Evolutionary conservation across 169 alveolate genomes (phyloP).

Genomic region (Eimeria acervulina): DNA sequence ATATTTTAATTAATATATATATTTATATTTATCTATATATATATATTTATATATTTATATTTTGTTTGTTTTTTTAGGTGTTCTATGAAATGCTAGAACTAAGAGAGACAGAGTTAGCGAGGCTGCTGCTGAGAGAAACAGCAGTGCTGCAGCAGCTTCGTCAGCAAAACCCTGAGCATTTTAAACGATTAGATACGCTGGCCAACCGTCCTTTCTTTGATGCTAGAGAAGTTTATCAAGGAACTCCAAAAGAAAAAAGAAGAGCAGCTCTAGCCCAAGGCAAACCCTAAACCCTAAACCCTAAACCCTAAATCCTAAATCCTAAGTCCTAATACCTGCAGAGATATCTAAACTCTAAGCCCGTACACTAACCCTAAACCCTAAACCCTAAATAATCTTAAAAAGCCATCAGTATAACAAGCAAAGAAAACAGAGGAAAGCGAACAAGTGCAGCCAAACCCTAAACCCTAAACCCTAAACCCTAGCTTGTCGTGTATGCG

Average conservation of each 20-base stretch:
- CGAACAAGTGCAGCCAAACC: no score
- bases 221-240: constrained; percentile 82
- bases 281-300: constrained; percentile 19
- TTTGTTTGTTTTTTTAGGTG: constrained; percentile 80
- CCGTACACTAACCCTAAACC: no score
- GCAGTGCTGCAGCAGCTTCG: constrained; percentile 68
- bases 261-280: constrained; percentile 84
- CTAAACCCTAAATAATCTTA: no score
- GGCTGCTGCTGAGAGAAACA: constrained; percentile 82
- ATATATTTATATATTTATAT: no score
- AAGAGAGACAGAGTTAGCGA: constrained; percentile 84
- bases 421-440: no score
- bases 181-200: constrained; percentile 63
- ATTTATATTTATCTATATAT: background rate
- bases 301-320: background rate
- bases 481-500: no score
- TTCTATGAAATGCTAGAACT: constrained; percentile 84
- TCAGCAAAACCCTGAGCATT: constrained; percentile 49
- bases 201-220: constrained; percentile 5
- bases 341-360: no score
- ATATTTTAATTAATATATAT: background rate
- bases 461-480: no score
- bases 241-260: constrained; percentile 82
- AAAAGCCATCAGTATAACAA: no score
- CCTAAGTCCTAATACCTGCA: no score